Conservation (phyloP, 2,329 filamentous ascomycete genomes). For the Neofusicoccum sp. region DNA sequence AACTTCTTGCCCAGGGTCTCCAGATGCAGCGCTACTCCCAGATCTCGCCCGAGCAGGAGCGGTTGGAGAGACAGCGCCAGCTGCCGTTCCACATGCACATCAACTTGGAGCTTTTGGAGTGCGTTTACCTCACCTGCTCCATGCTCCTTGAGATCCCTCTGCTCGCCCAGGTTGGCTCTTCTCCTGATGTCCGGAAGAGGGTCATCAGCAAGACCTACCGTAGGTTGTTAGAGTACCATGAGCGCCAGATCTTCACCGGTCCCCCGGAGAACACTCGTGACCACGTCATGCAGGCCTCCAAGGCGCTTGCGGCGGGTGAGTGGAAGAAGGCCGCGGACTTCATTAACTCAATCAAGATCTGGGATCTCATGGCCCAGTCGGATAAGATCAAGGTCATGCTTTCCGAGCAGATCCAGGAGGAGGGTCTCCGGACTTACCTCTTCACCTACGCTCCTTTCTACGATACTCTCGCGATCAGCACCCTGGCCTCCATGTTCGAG, state of each 20-base stretch:
- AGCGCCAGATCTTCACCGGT: slow-evolving; percentile 98
- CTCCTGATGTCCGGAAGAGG: slow-evolving; percentile 94
- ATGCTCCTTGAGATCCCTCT: slow-evolving; percentile 99
- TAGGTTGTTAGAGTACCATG: slow-evolving; percentile 98
- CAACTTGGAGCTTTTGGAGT: slow-evolving; percentile 97
- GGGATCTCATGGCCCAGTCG: slow-evolving; percentile 93
- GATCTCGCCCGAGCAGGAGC: slow-evolving; percentile 96
- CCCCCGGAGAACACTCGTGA: slow-evolving; percentile 98
- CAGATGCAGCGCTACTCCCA: slow-evolving; percentile 98
- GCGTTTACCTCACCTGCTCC: slow-evolving; percentile 97
- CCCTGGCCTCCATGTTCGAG: slow-evolving; percentile 93
- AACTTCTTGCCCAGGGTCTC: slow-evolving; percentile 94
- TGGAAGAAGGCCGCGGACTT: slow-evolving; percentile 97
- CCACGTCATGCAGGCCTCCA: slow-evolving; percentile 98
- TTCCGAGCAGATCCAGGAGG: slow-evolving; percentile 96
- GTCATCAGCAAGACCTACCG: slow-evolving; percentile 99
- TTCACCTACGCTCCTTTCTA: slow-evolving; percentile 99
- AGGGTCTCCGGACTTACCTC: slow-evolving; percentile 95
- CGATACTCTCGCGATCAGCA: slow-evolving; percentile 87
- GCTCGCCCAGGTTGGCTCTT: slow-evolving; percentile 93
- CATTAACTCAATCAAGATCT: slow-evolving; percentile 99
- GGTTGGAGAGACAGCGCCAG: slow-evolving; percentile 94
- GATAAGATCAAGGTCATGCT: slow-evolving; percentile 97
- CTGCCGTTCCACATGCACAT: slow-evolving; percentile 99
- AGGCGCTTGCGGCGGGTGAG: slow-evolving; percentile 93